These are phyloP conservation scores for Starmerella kuoi DNA, from an alignment of 805 yeast species.

Conservation along the genomic window DNA sequence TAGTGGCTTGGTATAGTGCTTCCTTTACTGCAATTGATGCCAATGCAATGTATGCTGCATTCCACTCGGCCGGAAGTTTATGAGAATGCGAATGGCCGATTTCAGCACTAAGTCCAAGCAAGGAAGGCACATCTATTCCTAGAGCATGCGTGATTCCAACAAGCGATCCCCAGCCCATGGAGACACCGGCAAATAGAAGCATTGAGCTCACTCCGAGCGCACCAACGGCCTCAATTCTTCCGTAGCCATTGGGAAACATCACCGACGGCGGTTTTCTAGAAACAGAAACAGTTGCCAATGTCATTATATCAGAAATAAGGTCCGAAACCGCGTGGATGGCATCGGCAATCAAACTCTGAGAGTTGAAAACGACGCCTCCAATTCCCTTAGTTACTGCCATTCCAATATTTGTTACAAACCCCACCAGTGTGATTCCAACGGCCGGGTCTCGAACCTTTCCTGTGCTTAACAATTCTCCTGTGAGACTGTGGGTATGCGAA, in stretches of 20 bases:
- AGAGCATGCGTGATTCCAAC: conserved; percentile 27
- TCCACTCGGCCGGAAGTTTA: conserved; percentile 48
- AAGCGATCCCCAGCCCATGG: conserved; percentile 81
- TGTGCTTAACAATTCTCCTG: conserved; percentile 23
- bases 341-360: conserved; percentile 89
- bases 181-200: conserved; percentile 72
- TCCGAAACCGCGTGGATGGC: conserved; percentile 89
- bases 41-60: conserved; percentile 93
- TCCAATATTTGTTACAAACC: conserved; percentile 67
- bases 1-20: conserved; percentile 72
- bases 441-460: conserved; percentile 58
- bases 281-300: conserved; percentile 76
- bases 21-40: conserved; percentile 82
- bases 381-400: conserved; percentile 78
- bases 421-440: conserved; percentile 85
- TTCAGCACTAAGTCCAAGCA: conserved; percentile 35
- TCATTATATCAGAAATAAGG: conserved; percentile 75
- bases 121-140: conserved; percentile 14
- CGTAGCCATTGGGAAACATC: conserved; percentile 74
- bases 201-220: conserved; percentile 78
- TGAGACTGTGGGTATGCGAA: conserved; percentile 15
- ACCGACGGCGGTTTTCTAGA: conserved; percentile 48
- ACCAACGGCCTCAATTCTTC: conserved; percentile 86
- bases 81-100: conserved; percentile 28
- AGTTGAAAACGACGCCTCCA: conserved; percentile 87